These are phyloP conservation scores for Penicillium sp. DNA, from an alignment of 2,329 filamentous ascomycete genomes.

Conservation along the genomic window DNA sequence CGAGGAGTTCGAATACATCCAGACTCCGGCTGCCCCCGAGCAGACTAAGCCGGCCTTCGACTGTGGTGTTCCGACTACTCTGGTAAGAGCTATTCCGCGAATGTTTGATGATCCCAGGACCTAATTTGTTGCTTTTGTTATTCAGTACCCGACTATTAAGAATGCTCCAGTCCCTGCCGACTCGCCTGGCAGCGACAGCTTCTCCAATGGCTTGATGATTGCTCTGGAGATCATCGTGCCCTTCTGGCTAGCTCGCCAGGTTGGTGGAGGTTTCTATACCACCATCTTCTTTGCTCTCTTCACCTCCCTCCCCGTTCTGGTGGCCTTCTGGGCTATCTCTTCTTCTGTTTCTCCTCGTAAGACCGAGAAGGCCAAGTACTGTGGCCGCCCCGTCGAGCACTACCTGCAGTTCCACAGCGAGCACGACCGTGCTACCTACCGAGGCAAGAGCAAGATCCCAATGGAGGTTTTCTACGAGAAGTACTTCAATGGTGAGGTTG, in stretches of 20 bases:
- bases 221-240: conserved; percentile 69
- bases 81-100: conserved; percentile 42
- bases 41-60: conserved; percentile 52
- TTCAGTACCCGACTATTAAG: conserved; percentile 80
- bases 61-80: conserved; percentile 61
- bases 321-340: conserved; percentile 74
- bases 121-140: conserved; percentile 5
- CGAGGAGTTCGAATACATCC: conserved; percentile 54
- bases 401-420: conserved; percentile 60
- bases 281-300: conserved; percentile 81
- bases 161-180: conserved; percentile 94
- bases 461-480: conserved; percentile 91
- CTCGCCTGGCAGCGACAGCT: conserved; percentile 75
- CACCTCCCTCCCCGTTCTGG: conserved; percentile 74
- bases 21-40: conserved; percentile 58
- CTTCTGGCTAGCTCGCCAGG: conserved; percentile 75
- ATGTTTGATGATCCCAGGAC: background rate
- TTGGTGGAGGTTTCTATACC: conserved; percentile 83
- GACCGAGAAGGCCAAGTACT: conserved; percentile 86
- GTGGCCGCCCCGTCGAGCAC: conserved; percentile 83
- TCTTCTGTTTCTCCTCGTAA: conserved; percentile 82
- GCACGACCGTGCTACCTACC: conserved; percentile 47
- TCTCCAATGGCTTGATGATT: conserved; percentile 78
- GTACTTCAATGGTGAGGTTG: conserved; percentile 93
- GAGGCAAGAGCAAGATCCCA: conserved; percentile 50